Percentiles rank a stretch among this genome's conserved stretches.
phyloP scores from a whole-genome alignment of 2,329 filamentous ascomycete genomes.

The Trichoderma koningii region DNA sequence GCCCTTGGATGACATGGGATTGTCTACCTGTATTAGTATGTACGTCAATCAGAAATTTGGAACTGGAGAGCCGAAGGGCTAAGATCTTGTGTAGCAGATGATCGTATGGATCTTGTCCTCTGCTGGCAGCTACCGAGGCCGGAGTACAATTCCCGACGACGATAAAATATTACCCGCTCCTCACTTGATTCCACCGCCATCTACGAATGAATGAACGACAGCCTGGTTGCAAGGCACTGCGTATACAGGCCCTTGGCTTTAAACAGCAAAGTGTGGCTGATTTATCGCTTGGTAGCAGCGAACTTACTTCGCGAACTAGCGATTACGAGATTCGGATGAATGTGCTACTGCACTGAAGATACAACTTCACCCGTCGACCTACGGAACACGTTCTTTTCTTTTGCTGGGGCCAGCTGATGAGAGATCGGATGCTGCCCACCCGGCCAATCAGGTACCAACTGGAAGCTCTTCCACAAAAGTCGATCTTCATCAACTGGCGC shows the following conservation, averaged over 20 bases:
- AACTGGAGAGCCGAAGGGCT: background rate
- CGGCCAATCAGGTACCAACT: background rate
- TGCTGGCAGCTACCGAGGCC: background rate
- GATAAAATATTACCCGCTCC: background rate
- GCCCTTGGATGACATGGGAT: background rate
- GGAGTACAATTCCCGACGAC: background rate
- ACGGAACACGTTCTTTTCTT: background rate
- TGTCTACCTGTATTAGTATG: background rate
- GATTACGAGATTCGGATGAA: background rate
- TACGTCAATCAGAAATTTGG: background rate
- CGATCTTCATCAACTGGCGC: background rate
- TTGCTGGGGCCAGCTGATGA: background rate
- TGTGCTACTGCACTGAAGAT: too few relatives aligned
- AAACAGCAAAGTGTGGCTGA: conserved; percentile 1
- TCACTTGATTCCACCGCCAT: background rate
- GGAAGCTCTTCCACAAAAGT: background rate
- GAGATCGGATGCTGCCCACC: conserved; percentile 5
- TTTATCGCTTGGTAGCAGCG: conserved; percentile 2
- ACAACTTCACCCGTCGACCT: background rate
- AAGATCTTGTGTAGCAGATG: conserved; percentile 11
- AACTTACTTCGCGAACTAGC: conserved; percentile 3
- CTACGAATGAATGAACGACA: background rate
- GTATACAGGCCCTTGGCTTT: background rate
- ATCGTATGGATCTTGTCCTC: background rate
- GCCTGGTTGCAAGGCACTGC: background rate